Conservation (phyloP, 192 early-diverging fungal genomes). For the Funneliformis mosseae region DNA sequence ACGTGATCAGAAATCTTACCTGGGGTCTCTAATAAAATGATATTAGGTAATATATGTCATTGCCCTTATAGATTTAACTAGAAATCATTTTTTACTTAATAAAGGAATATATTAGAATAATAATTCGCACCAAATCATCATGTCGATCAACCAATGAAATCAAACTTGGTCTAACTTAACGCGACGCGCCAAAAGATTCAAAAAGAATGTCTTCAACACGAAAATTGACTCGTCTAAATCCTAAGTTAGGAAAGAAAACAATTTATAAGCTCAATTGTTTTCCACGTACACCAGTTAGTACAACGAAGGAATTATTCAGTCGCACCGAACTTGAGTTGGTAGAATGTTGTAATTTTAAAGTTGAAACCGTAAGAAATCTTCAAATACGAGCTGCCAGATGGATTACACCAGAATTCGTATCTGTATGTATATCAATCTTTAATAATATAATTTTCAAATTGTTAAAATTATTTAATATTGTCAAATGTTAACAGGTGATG, state of each 20-base stretch:
- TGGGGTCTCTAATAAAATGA: no score
- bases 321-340: conserved; percentile 21
- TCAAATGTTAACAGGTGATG: background rate
- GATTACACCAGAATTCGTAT: conserved; percentile 8
- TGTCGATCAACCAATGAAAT: no score
- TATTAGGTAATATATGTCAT: no score
- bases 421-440: conserved; percentile 8
- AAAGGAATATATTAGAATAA: no score
- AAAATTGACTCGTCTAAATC: background rate
- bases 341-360: conserved; percentile 14
- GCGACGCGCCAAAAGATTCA: background rate
- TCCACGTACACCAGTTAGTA: conserved; percentile 1
- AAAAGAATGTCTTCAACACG: background rate
- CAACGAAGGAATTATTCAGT: conserved; percentile 11
- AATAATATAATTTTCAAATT: background rate
- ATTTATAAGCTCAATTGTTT: background rate
- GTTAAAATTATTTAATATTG: background rate
- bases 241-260: background rate
- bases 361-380: conserved; percentile 1
- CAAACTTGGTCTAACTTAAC: no score
- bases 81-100: no score
- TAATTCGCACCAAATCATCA: no score
- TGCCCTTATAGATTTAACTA: no score
- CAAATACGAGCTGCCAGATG: conserved; percentile 9
- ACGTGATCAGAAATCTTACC: no score